phyloP scores from a whole-genome alignment of 2,329 filamentous ascomycete genomes.

The Ceratocystis lukuohia region DNA sequence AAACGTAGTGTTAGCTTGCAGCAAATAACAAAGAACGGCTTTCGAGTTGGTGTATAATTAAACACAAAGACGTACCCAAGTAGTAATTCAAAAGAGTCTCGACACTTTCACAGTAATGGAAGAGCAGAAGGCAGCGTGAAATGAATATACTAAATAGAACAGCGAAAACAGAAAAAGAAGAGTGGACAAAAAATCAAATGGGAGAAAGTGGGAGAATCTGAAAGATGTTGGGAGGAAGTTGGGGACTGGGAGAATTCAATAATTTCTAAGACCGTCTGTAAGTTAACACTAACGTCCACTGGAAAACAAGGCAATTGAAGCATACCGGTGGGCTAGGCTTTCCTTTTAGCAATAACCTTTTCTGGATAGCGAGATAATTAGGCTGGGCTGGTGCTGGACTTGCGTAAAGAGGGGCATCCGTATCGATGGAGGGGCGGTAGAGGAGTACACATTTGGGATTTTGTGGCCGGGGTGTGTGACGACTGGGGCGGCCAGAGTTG shows the following conservation, averaged over 20 bases:
- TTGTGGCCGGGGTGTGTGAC: not conserved
- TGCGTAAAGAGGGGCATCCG: constrained; percentile 4
- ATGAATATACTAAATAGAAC: not conserved
- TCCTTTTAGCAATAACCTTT: not conserved
- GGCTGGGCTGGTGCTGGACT: not conserved
- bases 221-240: constrained; percentile 15
- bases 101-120: not conserved
- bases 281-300: constrained; percentile 3
- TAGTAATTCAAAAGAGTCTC: not conserved
- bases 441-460: not conserved
- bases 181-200: not conserved
- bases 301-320: not conserved
- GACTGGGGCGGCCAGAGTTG: not conserved
- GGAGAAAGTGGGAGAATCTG: constrained; percentile 1
- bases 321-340: not conserved
- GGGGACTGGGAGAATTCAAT: constrained; percentile 9
- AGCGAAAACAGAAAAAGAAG: not conserved
- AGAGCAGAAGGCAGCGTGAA: not conserved
- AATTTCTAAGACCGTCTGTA: constrained; percentile 5
- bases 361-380: not conserved
- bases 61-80: not conserved
- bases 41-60: not conserved
- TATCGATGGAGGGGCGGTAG: constrained; percentile 6
- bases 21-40: not conserved
- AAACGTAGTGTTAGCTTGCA: not conserved